A percentile compares a stretch with the other conserved stretches of the same genome.
Evolutionary conservation across 2,329 filamentous ascomycete species (phyloP).

Genomic region (Aspergillus sp.): DNA sequence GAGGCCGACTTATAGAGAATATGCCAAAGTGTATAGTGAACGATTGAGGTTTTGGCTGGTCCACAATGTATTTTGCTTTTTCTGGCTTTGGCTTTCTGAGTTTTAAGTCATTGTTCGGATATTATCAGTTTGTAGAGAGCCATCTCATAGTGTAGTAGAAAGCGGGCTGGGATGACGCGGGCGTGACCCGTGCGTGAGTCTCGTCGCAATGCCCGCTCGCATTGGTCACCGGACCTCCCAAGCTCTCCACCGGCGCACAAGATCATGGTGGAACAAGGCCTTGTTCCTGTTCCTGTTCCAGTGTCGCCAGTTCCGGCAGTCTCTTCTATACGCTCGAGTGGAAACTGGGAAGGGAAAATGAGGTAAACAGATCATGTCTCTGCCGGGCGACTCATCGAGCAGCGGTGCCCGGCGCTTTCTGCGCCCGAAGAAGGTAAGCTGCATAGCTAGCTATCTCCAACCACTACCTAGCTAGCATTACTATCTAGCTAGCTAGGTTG

Average conservation of each 20-base stretch:
- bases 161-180: not conserved
- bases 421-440: conserved; percentile 38
- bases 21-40: no score
- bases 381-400: conserved; percentile 31
- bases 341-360: conserved; percentile 18
- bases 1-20: not conserved
- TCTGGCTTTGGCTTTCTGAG: no score
- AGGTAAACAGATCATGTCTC: conserved; percentile 30
- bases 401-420: conserved; percentile 32
- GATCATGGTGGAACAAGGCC: not conserved
- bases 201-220: not conserved
- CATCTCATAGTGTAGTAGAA: not conserved
- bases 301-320: not conserved
- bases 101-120: no score
- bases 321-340: not conserved
- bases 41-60: no score
- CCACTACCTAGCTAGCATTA: not conserved
- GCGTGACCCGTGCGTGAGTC: conserved; percentile 4
- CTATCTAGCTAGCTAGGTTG: not conserved
- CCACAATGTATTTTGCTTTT: no score
- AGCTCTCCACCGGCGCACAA: not conserved
- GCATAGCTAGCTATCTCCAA: not conserved
- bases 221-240: not conserved
- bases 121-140: no score
- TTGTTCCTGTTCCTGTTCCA: not conserved